Base-by-base conservation (phyloP, 169 alveolate genomes). In the Plasmodium malariae region DNA sequence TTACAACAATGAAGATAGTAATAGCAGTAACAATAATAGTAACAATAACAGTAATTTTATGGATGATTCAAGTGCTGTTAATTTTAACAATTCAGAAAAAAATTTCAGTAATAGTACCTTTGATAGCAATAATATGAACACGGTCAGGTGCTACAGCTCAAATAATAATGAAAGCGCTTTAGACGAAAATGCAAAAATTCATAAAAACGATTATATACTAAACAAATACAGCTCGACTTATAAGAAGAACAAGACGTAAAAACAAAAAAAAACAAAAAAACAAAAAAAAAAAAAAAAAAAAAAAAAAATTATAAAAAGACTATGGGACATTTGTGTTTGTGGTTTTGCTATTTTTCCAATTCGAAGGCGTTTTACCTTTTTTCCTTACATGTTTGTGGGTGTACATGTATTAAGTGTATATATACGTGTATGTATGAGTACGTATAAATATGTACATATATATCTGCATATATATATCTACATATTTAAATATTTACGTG, bases 31-130 rank as follows among this genome's bases (percentile, higher is more conserved):
- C 34, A 60, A 76, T 3, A 60, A 76, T 51, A 62, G 40, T 45
- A 76, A 60, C 30, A 76, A 60, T 21, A 76, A 60, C 7, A 43
- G 11, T n/a, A 76, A 43, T 51, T 9, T 26, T 17, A 28, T 32
- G 30, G 67, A 48, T n/a, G 86, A 45, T 21, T 54, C 74, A 1
- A 11, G 24, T n/a, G 45, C 40, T 24, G n/a, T 49, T 0, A 74
- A 34, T 37, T 85, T 85, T 85, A 85, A 85, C 48, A 85, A 68
- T 49, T 68, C 91, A 0, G 91, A 85, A 68, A 85, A 85, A 67
- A 40, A 43, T 12, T 85, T 85, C 21, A 43, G 69, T 30, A 69
- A 26, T 32, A 85, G 2, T 45, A 21, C 54, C 12, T 17, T 36
- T 28, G 91, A 85, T 2, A 68, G 51, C 19, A 85, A 69, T 26